Base-by-base conservation (phyloP, 768 basidiomycete genomes). In the Flagelloscypha sp. region DNA sequence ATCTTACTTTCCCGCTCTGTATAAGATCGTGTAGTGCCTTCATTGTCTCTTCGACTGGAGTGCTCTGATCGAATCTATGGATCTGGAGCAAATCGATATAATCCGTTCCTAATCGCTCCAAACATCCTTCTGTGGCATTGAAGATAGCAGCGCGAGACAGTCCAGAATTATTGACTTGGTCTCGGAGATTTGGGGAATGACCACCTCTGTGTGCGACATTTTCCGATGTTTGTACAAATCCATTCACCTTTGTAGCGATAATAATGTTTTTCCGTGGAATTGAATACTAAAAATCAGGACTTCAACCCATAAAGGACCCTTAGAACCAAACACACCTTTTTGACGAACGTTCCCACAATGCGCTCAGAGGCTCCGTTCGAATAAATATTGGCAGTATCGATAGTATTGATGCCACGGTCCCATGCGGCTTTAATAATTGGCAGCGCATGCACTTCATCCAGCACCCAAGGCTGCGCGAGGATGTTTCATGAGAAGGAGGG, bases 301-400 rank as follows among this genome's bases (percentile, higher is more conserved):
- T 19, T 35, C 13, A 23, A 12, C 10, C 21, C 12, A 5, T 7
- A 3, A 24, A 35, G 13, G 19, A 24, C 18, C 21, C 9, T 3
- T 7, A 22, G 33, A 25, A 52, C 47, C 16, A 52, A 36, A 40
- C 42, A 8, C 7, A 58, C 61, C 41, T 62, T 48, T 43, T 59
- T 52, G 28, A 66, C 45, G 18, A 59, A 62, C 38, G 56, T 56
- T 11, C 43, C 63, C 7, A 64, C 33, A 29, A 68, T 31, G 7
- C 50, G 44, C 39, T 68, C 66, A 0, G 62, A 65, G 29, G 53
- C 50, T n/a, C 59, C 61, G 23, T 55, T 52, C 12, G 53, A 54
- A 29, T 63, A 64, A 5, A 56, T 10, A 33, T 62, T 62, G n/a
- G 62, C 60, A 1, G 62, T 62, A 24, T 66, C 64, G 33, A 60